These are phyloP conservation scores for Pistacia integerrima DNA, from an alignment of 345 rosid species.

Conservation along the genomic window DNA sequence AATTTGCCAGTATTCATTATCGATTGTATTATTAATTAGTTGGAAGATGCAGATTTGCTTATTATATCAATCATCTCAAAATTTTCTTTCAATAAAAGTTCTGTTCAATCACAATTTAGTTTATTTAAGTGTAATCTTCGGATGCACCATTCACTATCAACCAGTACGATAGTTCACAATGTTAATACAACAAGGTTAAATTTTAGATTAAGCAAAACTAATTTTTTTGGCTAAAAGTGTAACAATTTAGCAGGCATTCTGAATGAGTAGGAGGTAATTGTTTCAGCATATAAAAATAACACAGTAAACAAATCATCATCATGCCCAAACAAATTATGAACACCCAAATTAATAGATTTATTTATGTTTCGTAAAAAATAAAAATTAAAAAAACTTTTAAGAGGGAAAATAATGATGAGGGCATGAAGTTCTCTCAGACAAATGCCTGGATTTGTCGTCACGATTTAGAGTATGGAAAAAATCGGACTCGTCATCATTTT, in stretches of 20 bases:
- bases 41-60: no score
- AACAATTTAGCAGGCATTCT: slow-evolving; percentile 34
- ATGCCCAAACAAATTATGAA: slow-evolving; percentile 8
- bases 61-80: no score
- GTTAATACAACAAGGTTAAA: no score
- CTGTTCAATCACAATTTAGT: no score
- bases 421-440: slow-evolving; percentile 54
- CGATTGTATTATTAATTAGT: no score
- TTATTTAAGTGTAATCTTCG: no score
- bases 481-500: slow-evolving; percentile 74
- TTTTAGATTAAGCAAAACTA: background rate
- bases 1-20: no score
- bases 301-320: slow-evolving; percentile 42
- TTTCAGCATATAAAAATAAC: slow-evolving; percentile 37
- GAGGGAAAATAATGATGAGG: background rate
- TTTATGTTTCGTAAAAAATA: background rate
- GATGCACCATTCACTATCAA: no score
- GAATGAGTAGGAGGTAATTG: slow-evolving; percentile 64
- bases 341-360: background rate
- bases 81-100: no score
- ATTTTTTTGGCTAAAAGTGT: no score
- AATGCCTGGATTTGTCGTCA: slow-evolving; percentile 73
- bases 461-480: slow-evolving; percentile 47
- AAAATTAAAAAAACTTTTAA: background rate
- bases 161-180: no score